Percentiles rank a stretch among this genome's conserved stretches.
Conservation (phyloP, 1,284 basidiomycete species). For the Boletus albobrunnescens region DNA sequence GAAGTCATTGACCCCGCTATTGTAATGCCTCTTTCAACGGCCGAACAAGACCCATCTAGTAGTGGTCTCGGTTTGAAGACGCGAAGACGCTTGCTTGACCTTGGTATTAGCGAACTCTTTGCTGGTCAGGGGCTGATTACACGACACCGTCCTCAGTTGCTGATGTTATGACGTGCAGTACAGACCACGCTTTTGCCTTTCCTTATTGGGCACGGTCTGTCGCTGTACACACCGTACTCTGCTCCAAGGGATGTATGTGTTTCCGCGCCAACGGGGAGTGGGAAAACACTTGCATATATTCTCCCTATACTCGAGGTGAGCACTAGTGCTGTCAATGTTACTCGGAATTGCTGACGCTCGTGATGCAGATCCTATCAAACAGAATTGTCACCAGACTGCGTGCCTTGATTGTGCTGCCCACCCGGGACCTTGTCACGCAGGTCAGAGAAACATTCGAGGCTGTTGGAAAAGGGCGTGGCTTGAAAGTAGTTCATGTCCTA, state of each 20-base stretch:
- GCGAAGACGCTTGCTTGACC: conserved; percentile 60
- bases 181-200: conserved; percentile 82
- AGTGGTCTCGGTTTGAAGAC: conserved; percentile 61
- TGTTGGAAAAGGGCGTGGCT: conserved; percentile 77
- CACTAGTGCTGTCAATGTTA: conserved; percentile 4
- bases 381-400: conserved; percentile 80
- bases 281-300: conserved; percentile 94
- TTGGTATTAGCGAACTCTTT: conserved; percentile 81
- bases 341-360: conserved; percentile 1
- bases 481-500: conserved; percentile 57
- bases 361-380: conserved; percentile 58
- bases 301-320: conserved; percentile 86
- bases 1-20: conserved; percentile 63
- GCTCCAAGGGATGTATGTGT: conserved; percentile 85
- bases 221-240: conserved; percentile 68
- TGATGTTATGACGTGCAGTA: conserved; percentile 44
- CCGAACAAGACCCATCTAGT: conserved; percentile 35
- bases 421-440: conserved; percentile 91
- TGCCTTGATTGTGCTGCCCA: conserved; percentile 92
- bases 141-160: conserved; percentile 1
- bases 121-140: conserved; percentile 57
- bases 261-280: conserved; percentile 97
- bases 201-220: conserved; percentile 49
- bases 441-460: conserved; percentile 90
- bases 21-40: conserved; percentile 46